phyloP scores from a whole-genome alignment of 148 eudicot species.

The Rhododendron ferrugineum region DNA sequence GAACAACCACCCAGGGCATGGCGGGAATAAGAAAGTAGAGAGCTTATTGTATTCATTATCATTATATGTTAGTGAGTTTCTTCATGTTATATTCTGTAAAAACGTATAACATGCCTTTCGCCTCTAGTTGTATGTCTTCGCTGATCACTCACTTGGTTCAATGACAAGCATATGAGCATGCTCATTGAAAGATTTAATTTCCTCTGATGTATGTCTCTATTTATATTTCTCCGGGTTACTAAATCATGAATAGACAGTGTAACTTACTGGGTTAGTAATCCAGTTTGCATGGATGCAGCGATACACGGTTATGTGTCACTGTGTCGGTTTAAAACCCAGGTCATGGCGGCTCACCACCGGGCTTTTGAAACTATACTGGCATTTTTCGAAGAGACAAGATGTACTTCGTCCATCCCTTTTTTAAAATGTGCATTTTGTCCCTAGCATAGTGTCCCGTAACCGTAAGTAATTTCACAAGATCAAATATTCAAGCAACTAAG shows the following conservation, averaged over 20 bases:
- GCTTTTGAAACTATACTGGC: too few relatives aligned
- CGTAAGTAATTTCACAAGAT: background rate
- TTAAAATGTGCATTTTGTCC: too few relatives aligned
- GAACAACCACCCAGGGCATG: background rate
- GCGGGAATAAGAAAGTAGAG: background rate
- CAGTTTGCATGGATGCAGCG: background rate
- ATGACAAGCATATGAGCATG: background rate
- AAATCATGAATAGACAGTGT: background rate
- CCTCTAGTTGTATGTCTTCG: background rate
- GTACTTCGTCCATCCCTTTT: too few relatives aligned
- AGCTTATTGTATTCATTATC: background rate
- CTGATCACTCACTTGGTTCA: background rate
- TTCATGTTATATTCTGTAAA: background rate
- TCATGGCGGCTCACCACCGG: too few relatives aligned
- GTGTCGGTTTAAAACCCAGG: too few relatives aligned
- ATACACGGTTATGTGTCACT: too few relatives aligned
- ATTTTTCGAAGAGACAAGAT: too few relatives aligned
- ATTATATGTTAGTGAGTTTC: background rate
- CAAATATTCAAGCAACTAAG: background rate
- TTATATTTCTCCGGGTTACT: background rate
- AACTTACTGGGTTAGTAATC: background rate
- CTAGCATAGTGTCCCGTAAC: background rate
- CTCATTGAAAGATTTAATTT: background rate
- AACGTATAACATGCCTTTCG: background rate
- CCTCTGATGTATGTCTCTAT: too few relatives aligned